Base-by-base conservation (phyloP, 1,284 basidiomycete genomes). In the Anthracocystis panici-leucophaei region DNA sequence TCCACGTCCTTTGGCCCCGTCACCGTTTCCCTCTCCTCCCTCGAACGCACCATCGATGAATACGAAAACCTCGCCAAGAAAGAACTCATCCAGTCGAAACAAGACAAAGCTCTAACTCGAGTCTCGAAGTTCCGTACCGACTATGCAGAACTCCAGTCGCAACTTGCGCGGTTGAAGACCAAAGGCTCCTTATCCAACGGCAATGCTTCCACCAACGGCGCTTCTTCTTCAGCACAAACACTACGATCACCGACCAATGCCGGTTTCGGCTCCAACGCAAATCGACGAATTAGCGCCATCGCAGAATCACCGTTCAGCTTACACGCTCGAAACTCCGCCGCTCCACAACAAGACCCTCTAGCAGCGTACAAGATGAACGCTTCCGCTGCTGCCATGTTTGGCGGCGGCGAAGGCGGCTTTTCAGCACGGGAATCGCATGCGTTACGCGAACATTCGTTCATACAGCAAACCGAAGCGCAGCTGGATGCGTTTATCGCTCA, bases 401-500 rank as follows among this genome's bases (percentile, higher is more conserved):
- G 78, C 23, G 29, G 25, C n/a, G 49, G 25, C 1, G 25, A 25
- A 2, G 57, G 59, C 8, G 71, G 60, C 2, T 76, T 67, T 45
- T 75, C 70, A 11, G 71, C 71, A 31, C 49, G 83, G n/a, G 83
- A 84, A 60, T 67, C 59, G 1, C 81, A 83, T 50, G 83, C 83
- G 27, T 64, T 85, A 55, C 64, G 82, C 7, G 83, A 85, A 60
- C 83, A 85, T 56, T 71, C 75, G 18, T 85, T 85, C 55, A 82
- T 85, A 45, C 75, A 82, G 45, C 73, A 82, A 44, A 84, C 83
- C 2, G 83, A 85, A 51, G 56, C 62, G 2, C 83, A 85, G 57
- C 61, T 85, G 45, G 83, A 85, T 40, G 71, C 77, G 10, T 84
- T 85, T 48, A 84, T 85, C 35, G 77, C 83, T 1, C 83, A 85